These are phyloP conservation scores for Zizania palustris DNA, from an alignment of 202 grass and related monocot species.

Conservation along the genomic window DNA sequence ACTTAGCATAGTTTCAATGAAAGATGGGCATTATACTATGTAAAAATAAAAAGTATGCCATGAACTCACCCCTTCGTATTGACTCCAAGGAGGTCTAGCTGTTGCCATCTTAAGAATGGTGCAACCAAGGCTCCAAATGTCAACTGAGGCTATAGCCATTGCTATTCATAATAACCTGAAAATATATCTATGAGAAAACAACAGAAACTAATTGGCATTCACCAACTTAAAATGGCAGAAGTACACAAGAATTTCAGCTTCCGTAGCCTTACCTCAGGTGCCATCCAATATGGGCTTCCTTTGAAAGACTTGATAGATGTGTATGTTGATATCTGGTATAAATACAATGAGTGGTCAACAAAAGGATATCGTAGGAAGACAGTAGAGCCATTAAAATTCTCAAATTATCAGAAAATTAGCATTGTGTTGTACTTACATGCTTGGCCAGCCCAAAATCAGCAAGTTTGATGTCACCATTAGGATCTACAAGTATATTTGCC, in stretches of 20 bases:
- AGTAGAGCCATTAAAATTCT: not conserved
- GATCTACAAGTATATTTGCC: conserved; percentile 97
- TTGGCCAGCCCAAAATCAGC: conserved; percentile 99
- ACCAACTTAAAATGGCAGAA: conserved; percentile 1
- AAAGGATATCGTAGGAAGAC: not conserved
- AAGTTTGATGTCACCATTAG: conserved; percentile 91
- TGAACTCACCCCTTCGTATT: conserved; percentile 80
- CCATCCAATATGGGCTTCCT: conserved; percentile 99
- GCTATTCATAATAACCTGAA: conserved; percentile 90
- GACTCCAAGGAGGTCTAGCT: conserved; percentile 89
- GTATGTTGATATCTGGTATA: conserved; percentile 80
- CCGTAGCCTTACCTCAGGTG: conserved; percentile 73
- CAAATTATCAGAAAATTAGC: conserved; percentile 14
- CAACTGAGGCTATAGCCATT: conserved; percentile 94
- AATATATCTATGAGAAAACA: conserved; percentile 22
- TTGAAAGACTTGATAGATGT: conserved; percentile 94
- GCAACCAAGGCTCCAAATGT: conserved; percentile 99
- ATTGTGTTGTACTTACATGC: conserved; percentile 62
- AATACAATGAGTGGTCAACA: conserved; percentile 27
- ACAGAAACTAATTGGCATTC: not conserved
- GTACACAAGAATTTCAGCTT: not conserved
- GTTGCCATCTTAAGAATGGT: conserved; percentile 96
- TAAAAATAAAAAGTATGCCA: not conserved
- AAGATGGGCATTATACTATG: conserved; percentile 2
- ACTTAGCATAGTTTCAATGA: conserved; percentile 29